These are phyloP conservation scores for Lactarius hengduanensis DNA, from an alignment of 768 basidiomycete genomes.

Conservation along the genomic window DNA sequence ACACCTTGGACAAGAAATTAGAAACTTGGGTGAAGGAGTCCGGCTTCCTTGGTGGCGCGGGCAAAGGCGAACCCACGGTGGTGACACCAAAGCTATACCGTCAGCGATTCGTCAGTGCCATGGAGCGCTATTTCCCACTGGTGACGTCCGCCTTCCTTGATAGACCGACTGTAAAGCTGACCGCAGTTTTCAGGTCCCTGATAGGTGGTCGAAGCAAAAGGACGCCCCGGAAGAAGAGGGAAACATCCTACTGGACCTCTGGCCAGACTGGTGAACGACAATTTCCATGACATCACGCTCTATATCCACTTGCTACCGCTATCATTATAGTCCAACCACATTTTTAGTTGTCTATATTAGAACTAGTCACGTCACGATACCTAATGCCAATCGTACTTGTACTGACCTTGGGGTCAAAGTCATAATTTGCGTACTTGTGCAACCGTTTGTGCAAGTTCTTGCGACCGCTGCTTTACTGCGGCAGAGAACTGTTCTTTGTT, in stretches of 20 bases:
- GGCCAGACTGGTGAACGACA: conserved; percentile 41
- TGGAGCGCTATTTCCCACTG: conserved; percentile 88
- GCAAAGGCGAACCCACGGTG: conserved; percentile 91
- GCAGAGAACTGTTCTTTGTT: conserved; percentile 60
- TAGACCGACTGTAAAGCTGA: conserved; percentile 13
- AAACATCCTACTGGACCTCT: conserved; percentile 39
- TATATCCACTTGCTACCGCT: background rate
- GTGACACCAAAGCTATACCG: conserved; percentile 95
- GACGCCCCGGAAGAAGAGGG: conserved; percentile 77
- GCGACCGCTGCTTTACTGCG: conserved; percentile 62
- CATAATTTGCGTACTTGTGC: conserved; percentile 36
- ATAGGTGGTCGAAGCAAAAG: conserved; percentile 88
- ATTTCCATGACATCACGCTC: background rate
- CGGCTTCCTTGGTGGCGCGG: conserved; percentile 78
- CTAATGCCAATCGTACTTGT: conserved; percentile 4
- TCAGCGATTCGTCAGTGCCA: conserved; percentile 79
- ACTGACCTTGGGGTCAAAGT: conserved; percentile 8
- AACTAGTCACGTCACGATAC: conserved; percentile 19
- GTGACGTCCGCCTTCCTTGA: conserved; percentile 42
- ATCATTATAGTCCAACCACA: conserved; percentile 9
- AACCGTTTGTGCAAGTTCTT: conserved; percentile 46
- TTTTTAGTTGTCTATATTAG: conserved; percentile 22
- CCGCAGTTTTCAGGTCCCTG: conserved; percentile 60
- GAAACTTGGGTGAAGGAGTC: conserved; percentile 99
- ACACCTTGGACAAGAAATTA: conserved; percentile 98